Evolutionary conservation across 164 flowering plant species (phyloP), one percentile per base, ranked within the genome.

Genomic region (Stephania cephalantha): DNA sequence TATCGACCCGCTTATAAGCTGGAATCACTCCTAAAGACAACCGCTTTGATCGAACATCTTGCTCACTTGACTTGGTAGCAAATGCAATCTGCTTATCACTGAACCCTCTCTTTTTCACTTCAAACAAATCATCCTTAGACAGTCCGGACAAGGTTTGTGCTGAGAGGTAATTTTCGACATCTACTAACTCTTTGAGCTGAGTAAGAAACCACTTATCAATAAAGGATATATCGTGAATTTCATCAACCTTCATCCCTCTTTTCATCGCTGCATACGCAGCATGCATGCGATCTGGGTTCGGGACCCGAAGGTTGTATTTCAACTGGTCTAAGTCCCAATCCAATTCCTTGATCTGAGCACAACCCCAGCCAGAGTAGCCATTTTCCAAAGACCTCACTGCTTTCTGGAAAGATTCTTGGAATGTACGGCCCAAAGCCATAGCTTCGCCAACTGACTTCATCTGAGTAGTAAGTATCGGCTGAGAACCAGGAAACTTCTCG

Each of bases 371-470:
- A 74, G 87, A 82, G 86, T 79, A 89, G 64, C 98, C 99, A 75
- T 83, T 82, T 75, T 92, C 98, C 72, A 93, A 75, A 15, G 99
- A 93, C 22, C 99, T 83, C 70, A 95, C 87, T 22, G 98, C 99
- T 80, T 95, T 95, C 81, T 95, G 98, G 75, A 93, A 95, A 61
- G 99, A 95, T 76, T 95, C 98, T 80, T 95, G 99, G 80, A 95
- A 95, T 69, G 99, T 93, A n/a, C 97, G 91, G 25, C 99, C 98
- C 64, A 95, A 71, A 9, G 99, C 98, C 99, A 95, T 95, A 22
- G 97, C 75, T 81, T 95, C 98, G 72, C 98, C 98, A 76, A 95
- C 99, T 65, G 98, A 93, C 80, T 95, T 95, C 99, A 95, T 93
- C 82, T 95, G 99, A 68, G 98, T 95, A 18, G 99, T 95, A 76